Percentiles rank a stretch among this genome's conserved stretches.
Evolutionary conservation across 2,329 filamentous ascomycete genomes (phyloP).

Genomic region (Xylariaceae sp.): DNA sequence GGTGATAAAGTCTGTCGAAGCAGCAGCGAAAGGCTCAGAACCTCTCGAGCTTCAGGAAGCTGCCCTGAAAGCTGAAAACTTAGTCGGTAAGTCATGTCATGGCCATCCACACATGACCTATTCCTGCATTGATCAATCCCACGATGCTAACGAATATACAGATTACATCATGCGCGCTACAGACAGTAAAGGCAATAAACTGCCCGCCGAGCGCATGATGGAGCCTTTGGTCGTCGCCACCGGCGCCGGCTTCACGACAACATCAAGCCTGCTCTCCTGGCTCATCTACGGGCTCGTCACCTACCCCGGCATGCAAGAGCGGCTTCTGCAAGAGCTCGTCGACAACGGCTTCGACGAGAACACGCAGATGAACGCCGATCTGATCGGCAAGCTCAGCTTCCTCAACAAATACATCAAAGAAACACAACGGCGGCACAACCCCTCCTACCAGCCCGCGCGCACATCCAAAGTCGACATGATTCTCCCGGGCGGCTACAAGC

Average conservation of each 20-base stretch:
- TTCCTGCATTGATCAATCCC: background rate
- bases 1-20: constrained; percentile 38
- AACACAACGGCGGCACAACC: constrained; percentile 57
- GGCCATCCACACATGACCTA: background rate
- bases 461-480: constrained; percentile 55
- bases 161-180: constrained; percentile 54
- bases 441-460: constrained; percentile 59
- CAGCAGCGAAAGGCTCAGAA: constrained; percentile 37
- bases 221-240: constrained; percentile 48
- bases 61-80: constrained; percentile 46
- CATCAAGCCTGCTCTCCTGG: constrained; percentile 57
- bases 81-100: constrained; percentile 27
- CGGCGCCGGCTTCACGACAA: constrained; percentile 61
- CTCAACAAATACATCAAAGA: constrained; percentile 61
- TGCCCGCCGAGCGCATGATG: constrained; percentile 44
- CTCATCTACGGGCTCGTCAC: constrained; percentile 51
- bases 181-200: constrained; percentile 53
- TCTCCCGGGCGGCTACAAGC: constrained; percentile 56
- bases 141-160: constrained; percentile 3
- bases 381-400: constrained; percentile 47
- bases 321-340: constrained; percentile 56
- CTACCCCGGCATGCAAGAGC: constrained; percentile 55
- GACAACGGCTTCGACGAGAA: constrained; percentile 44
- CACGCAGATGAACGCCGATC: constrained; percentile 45
- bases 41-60: constrained; percentile 47